Evolutionary conservation across 176 grass and related monocot species (phyloP), one percentile per base, ranked within the genome.

Genomic region (Cenchrus fungigraminus): DNA sequence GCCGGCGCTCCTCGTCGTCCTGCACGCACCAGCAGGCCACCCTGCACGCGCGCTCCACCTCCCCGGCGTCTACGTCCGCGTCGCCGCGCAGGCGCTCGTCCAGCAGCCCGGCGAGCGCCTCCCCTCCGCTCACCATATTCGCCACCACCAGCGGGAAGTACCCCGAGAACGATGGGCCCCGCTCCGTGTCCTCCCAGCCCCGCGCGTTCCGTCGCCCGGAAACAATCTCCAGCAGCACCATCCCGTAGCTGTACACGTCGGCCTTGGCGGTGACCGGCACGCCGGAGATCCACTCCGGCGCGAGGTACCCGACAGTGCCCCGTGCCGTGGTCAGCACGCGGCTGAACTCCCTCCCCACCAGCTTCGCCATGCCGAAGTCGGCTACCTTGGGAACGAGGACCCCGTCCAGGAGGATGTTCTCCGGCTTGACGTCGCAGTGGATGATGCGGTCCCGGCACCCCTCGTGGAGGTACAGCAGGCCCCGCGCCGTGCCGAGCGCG

Each of bases 361-460:
- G 82, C 68, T 91, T 84, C 0, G 79, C 85, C 19, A 82, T 65
- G 28, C 92, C 92, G 68, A 91, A 94, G 87, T 94, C 86, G 1
- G 89, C 72, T 8, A 94, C 46, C 54, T 94, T 91, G 4, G 92
- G 70, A 2, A 81, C 49, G 6, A 91, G 66, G 6, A 5, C 6
- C 6, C 28, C 76, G 31, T 88, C 81, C 6, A 95, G 20, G 4
- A 91, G 68, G 46, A 95, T 95, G 87, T 95, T 95, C 67, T 95
- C 93, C 16, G 90, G 93, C 76, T 95, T 92, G 67, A 95, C 56
- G 83, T 91, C 93, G 65, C 90, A 90, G 86, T 95, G 90, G 20
- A 92, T 90, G 59, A 95, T 95, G 74, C 85, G 73, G 77, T 90
- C 85, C 50, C 79, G 53, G 70, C 90, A 95, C 49, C 69, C 84